Percentiles rank a stretch among this genome's conserved stretches.
Conservation (phyloP, 192 early-diverging fungal genomes). For the Jimgerdemannia flammicorona region DNA sequence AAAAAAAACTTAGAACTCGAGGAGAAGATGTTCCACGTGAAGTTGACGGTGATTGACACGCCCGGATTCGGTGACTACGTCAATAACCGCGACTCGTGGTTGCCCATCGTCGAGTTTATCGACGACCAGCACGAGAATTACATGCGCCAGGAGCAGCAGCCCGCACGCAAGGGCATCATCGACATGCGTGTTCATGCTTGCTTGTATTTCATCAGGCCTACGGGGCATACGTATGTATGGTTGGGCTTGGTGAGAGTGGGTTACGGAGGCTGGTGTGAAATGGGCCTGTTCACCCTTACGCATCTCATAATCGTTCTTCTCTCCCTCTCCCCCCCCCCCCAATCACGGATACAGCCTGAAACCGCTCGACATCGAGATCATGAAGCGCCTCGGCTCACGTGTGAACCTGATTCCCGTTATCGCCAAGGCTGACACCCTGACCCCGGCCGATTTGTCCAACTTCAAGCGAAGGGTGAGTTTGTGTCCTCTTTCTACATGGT, state of each 20-base stretch:
- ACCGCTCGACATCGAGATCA: conserved; percentile 90
- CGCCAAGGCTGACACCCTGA: conserved; percentile 90
- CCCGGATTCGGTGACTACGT: conserved; percentile 98
- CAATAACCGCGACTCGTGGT: conserved; percentile 96
- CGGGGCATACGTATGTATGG: conserved; percentile 76
- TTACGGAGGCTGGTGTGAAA: too few relatives aligned
- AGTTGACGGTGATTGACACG: conserved; percentile 94
- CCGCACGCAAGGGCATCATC: conserved; percentile 80
- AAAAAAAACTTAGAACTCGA: conserved; percentile 66
- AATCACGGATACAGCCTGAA: conserved; percentile 46
- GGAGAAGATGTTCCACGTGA: conserved; percentile 92
- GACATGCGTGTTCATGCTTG: conserved; percentile 95
- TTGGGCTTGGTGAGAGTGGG: too few relatives aligned
- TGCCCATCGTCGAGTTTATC: conserved; percentile 93
- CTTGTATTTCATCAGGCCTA: conserved; percentile 96
- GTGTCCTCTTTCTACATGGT: not conserved
- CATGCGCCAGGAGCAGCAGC: conserved; percentile 88
- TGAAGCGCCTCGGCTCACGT: conserved; percentile 88
- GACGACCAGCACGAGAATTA: conserved; percentile 93
- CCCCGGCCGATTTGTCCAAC: conserved; percentile 73
- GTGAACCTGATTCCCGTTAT: conserved; percentile 96
- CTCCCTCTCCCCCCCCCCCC: too few relatives aligned
- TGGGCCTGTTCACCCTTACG: too few relatives aligned
- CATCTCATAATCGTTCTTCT: too few relatives aligned
- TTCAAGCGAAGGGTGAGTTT: conserved; percentile 87